Evolutionary conservation across 2,329 filamentous ascomycete species (phyloP).

Genomic region (Trichoderma semiorbis): DNA sequence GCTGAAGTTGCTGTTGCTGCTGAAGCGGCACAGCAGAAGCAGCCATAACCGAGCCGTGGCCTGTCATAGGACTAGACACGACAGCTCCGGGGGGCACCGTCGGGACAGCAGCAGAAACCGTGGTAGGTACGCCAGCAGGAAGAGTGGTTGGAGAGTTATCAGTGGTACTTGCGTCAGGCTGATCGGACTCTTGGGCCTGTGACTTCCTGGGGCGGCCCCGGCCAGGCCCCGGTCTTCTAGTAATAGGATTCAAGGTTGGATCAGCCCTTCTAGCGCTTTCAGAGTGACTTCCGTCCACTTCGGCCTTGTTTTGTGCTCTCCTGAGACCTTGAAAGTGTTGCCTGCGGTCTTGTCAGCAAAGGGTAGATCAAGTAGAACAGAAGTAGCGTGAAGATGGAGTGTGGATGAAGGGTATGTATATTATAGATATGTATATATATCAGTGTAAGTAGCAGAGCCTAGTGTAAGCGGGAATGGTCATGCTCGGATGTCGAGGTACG

Average conservation of each 20-base stretch:
- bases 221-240: constrained; percentile 56
- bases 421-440: neutral
- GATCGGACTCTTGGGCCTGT: constrained; percentile 15
- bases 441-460: neutral
- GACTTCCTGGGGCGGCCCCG: constrained; percentile 51
- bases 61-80: neutral
- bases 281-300: constrained; percentile 34
- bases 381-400: neutral
- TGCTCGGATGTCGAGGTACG: neutral
- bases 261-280: constrained; percentile 43
- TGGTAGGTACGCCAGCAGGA: neutral
- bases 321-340: constrained; percentile 61
- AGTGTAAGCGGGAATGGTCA: neutral
- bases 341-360: constrained; percentile 32
- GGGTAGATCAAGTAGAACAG: neutral
- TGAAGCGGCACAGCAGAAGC: constrained; percentile 13
- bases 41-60: neutral
- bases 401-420: neutral
- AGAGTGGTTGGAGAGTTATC: neutral
- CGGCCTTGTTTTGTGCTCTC: constrained; percentile 52
- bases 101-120: constrained; percentile 5
- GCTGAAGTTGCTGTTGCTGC: constrained; percentile 8
- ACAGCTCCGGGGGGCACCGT: neutral
- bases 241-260: constrained; percentile 56
- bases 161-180: neutral